Percentiles rank a stretch among this genome's conserved stretches.
Evolutionary conservation across 2,329 filamentous ascomycete species (phyloP).

Genomic region (Thermomyces lanuginosus): DNA sequence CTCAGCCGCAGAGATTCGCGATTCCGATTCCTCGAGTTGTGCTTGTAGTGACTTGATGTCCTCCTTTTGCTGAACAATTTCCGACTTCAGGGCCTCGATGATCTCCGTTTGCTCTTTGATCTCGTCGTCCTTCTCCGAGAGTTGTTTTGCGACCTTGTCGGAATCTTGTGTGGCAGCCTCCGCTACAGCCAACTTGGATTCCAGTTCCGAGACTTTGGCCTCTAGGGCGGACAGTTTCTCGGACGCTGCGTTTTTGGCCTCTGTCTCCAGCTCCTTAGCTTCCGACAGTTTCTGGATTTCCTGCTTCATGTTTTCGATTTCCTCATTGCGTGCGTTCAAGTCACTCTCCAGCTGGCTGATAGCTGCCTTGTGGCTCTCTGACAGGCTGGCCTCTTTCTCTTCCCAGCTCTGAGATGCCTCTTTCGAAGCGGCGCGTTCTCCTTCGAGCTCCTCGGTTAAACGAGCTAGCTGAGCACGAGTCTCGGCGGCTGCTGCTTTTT

Average conservation of each 20-base stretch:
- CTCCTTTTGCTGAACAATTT: constrained; percentile 10
- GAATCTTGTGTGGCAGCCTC: constrained; percentile 14
- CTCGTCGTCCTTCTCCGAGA: constrained; percentile 23
- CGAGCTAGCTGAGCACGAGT: constrained; percentile 15
- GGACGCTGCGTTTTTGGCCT: constrained; percentile 17
- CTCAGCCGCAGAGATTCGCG: constrained; percentile 9
- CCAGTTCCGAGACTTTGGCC: constrained; percentile 20
- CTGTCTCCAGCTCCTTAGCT: constrained; percentile 21
- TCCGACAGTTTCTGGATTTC: constrained; percentile 21
- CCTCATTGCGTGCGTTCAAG: constrained; percentile 20
- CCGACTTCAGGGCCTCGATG: constrained; percentile 8
- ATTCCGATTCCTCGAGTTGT: constrained; percentile 15
- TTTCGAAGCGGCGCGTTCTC: constrained; percentile 14
- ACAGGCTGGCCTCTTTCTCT: constrained; percentile 17
- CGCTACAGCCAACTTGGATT: constrained; percentile 18
- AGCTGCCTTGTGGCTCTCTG: constrained; percentile 10
- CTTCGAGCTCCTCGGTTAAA: constrained; percentile 18
- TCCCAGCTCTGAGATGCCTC: constrained; percentile 12
- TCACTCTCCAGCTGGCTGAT: constrained; percentile 14
- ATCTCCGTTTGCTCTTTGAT: constrained; percentile 14
- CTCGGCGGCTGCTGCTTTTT: constrained; percentile 16
- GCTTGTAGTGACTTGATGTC: constrained; percentile 17
- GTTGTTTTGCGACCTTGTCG: constrained; percentile 12
- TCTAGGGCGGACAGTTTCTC: constrained; percentile 16
- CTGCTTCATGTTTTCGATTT: constrained; percentile 23